Conservation (phyloP, 73 alveolate species). For the Tetrahymena thermophila region DNA sequence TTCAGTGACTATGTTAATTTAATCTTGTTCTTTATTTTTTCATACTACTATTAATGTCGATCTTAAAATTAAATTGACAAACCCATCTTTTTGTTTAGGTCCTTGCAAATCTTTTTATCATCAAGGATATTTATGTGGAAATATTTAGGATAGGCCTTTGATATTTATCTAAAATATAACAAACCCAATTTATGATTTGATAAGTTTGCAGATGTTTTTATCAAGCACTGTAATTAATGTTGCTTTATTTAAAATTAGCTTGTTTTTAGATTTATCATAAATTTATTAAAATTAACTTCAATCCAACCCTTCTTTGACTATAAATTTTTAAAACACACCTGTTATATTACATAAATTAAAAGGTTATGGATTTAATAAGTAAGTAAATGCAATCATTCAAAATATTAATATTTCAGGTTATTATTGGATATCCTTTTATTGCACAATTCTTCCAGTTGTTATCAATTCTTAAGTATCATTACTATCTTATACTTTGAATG, state of each 20-base stretch:
- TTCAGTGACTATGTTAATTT: neutral
- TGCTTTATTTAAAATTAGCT: neutral
- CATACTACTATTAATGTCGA: neutral
- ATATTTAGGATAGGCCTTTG: neutral
- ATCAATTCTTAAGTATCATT: neutral
- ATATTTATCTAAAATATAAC: neutral
- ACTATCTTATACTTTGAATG: neutral
- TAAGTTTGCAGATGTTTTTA: neutral
- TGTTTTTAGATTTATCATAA: neutral
- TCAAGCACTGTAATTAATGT: neutral
- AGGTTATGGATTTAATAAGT: neutral
- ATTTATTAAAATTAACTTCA: neutral
- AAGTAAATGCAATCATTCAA: neutral
- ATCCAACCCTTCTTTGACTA: neutral
- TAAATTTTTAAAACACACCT: neutral
- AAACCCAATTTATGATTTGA: neutral
- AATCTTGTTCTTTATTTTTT: neutral
- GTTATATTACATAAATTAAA: neutral
- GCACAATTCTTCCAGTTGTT: neutral
- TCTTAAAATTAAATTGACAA: neutral
- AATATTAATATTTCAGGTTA: neutral
- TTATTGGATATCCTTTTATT: neutral
- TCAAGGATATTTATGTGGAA: neutral
- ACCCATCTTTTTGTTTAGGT: neutral
- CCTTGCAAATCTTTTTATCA: neutral